Base-by-base conservation (phyloP, 805 yeast species). In the Saturnispora silvae region DNA sequence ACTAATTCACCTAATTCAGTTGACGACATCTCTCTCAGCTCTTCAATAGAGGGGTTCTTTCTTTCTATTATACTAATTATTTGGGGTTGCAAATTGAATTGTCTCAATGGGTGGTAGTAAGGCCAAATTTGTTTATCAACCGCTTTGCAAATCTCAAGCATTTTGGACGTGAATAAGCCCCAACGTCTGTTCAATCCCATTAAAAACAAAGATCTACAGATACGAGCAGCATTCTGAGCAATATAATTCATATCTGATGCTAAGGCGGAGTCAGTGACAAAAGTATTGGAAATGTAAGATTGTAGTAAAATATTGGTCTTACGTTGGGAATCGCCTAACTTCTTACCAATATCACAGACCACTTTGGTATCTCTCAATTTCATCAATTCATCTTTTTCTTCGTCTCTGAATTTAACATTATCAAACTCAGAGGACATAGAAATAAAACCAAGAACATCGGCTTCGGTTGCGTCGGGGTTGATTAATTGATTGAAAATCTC, bases 381-480 rank as follows among this genome's bases (percentile, higher is more conserved):
- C 16, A 72, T 71, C 39, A 94, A 65, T 54, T 94, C 99, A 10
- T 61, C 62, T 8, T 75, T 60, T 52, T 92, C 99, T 43, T 92
- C 98, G 44, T 81, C 86, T 43, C 99, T 72, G 45, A 81, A 77
- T 49, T 84, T 85, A 33, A 92, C 74, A 38, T 84, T 77, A 51
- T 87, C 96, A 57, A 94, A 92, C 56, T 92, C 99, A 38, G 84
- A 77, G 56, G 96, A 82, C 83, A 81, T 80, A 54, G 94, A 77
- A 34, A 92, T 73, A 72, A 87, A 78, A 0, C 95, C 77, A 15
- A 92, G 57, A 1, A 87, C 78, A 57, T 86, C 96, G 0, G 96
- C 96, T 50, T 86, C 97, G 0, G 94, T 76, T 1, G 96, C 95
- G 15, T 68, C 58, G 2, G 96, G 92, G 41, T 72, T 81, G 57